Conservation (phyloP, 805 yeast genomes). For the Lachancea lanzarotensis region DNA sequence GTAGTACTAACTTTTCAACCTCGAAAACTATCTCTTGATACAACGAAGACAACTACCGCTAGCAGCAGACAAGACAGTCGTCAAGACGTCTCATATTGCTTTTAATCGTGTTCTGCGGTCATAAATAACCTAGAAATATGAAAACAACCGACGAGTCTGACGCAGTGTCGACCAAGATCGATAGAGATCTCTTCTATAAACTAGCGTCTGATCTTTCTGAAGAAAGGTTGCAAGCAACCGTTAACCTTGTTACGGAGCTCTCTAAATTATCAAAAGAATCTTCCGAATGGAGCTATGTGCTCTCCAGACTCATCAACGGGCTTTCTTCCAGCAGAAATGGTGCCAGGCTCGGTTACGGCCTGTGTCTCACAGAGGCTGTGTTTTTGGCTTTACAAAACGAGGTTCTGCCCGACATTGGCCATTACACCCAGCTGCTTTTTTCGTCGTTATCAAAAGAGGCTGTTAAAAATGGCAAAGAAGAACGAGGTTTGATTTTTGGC, state of each 20-base stretch:
- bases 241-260: slow-evolving; percentile 56
- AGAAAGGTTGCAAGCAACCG: slow-evolving; percentile 70
- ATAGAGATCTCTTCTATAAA: slow-evolving; percentile 69
- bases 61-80: no score
- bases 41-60: no score
- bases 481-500: slow-evolving; percentile 75
- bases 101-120: not conserved
- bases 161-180: slow-evolving; percentile 32
- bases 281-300: slow-evolving; percentile 76
- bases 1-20: not conserved
- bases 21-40: no score
- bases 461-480: slow-evolving; percentile 67
- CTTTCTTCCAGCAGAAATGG: slow-evolving; percentile 74
- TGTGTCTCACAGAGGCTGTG: slow-evolving; percentile 71
- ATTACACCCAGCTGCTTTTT: slow-evolving; percentile 19
- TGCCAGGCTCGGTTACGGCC: slow-evolving; percentile 82
- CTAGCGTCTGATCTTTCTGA: slow-evolving; percentile 69
- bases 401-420: slow-evolving; percentile 13
- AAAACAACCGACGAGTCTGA: not conserved
- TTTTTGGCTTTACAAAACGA: slow-evolving; percentile 32
- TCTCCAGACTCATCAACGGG: slow-evolving; percentile 73
- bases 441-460: slow-evolving; percentile 35
- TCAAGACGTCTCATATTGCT: not conserved
- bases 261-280: slow-evolving; percentile 33
- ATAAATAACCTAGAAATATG: not conserved